Evolutionary conservation across 2,329 filamentous ascomycete species (phyloP).

Genomic region (Dactylella cylindrospora): DNA sequence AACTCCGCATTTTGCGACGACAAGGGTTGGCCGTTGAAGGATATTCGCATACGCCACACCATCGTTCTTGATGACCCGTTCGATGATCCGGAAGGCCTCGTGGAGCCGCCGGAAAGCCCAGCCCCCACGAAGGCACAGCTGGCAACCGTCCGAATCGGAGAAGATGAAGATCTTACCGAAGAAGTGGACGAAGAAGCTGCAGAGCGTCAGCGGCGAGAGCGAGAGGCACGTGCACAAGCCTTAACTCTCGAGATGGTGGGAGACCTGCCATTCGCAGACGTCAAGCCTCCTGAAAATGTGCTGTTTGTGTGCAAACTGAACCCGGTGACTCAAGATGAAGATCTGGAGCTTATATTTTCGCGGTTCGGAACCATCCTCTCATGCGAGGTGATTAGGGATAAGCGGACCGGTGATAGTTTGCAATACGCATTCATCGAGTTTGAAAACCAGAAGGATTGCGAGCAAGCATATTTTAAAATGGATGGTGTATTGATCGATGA

Average conservation of each 20-base stretch:
- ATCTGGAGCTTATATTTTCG: constrained; percentile 92
- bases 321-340: constrained; percentile 90
- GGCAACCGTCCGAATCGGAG: constrained; percentile 84
- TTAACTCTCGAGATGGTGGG: constrained; percentile 97
- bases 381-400: constrained; percentile 93
- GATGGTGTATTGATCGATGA: constrained; percentile 96
- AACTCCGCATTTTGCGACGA: constrained; percentile 86
- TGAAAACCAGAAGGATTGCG: constrained; percentile 86
- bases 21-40: constrained; percentile 81
- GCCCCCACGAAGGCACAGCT: constrained; percentile 80
- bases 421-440: constrained; percentile 99
- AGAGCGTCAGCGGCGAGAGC: constrained; percentile 78
- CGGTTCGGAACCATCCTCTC: constrained; percentile 93
- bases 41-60: constrained; percentile 92
- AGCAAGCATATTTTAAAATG: constrained; percentile 98
- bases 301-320: constrained; percentile 98
- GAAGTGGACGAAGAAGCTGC: constrained; percentile 76
- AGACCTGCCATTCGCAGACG: constrained; percentile 93
- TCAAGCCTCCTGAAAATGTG: constrained; percentile 95
- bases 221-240: constrained; percentile 89
- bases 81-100: constrained; percentile 73
- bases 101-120: constrained; percentile 77
- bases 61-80: constrained; percentile 90
- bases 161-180: constrained; percentile 79
- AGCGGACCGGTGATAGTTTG: constrained; percentile 87